A percentile compares a stretch with the other conserved stretches of the same genome.
phyloP scores from a whole-genome alignment of 371 early-diverging fungal species.

The Mucor lusitanicus region DNA sequence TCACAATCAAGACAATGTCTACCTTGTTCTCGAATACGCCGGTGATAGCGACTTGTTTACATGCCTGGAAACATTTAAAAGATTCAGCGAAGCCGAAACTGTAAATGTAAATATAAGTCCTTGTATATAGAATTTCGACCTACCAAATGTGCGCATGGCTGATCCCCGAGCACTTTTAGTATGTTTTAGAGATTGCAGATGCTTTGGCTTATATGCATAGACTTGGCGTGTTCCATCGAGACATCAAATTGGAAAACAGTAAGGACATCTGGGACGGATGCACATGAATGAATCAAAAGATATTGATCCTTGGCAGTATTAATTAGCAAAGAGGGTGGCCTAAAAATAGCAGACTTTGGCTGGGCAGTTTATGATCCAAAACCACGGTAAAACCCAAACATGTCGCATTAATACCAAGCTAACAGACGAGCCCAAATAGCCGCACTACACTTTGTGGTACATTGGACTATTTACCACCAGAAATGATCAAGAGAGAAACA shows the following conservation, averaged over 20 bases:
- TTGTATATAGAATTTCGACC: not conserved
- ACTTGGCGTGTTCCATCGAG: constrained; percentile 72
- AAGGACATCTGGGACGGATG: not conserved
- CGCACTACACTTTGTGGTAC: constrained; percentile 97
- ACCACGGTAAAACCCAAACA: constrained; percentile 52
- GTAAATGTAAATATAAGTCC: constrained; percentile 61
- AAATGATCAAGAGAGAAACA: constrained; percentile 74
- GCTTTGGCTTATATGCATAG: constrained; percentile 74
- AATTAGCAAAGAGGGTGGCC: constrained; percentile 78
- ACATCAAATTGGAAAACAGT: constrained; percentile 82
- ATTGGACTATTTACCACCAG: constrained; percentile 97
- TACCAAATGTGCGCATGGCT: not conserved
- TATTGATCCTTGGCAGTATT: constrained; percentile 9
- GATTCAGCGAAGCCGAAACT: constrained; percentile 79
- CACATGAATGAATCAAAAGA: too few species aligned
- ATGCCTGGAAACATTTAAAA: constrained; percentile 61
- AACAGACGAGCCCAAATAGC: constrained; percentile 32
- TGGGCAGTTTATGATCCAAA: constrained; percentile 97
- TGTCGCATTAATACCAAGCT: not conserved
- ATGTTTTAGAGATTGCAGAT: constrained; percentile 85
- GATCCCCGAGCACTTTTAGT: constrained; percentile 51
- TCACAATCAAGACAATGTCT: constrained; percentile 91
- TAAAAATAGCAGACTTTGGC: constrained; percentile 99
- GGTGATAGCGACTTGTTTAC: constrained; percentile 94
- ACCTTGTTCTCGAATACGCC: constrained; percentile 97